Evolutionary conservation across 768 basidiomycete species (phyloP), one percentile per base, ranked within the genome.

Genomic region (Hydnomerulius pinastri): DNA sequence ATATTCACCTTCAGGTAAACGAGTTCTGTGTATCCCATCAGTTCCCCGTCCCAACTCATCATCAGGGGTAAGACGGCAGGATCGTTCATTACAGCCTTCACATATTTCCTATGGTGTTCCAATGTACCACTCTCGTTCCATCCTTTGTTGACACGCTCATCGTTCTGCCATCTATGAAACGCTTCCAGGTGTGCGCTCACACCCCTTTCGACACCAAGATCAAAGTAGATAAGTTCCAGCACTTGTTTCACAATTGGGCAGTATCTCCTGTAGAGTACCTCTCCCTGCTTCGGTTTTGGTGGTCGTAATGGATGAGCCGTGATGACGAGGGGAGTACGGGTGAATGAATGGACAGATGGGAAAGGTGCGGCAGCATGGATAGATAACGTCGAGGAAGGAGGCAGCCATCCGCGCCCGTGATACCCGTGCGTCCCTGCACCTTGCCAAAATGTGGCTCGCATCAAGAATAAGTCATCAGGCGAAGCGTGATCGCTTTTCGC

Each of bases 251-350:
- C 52, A 53, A 65, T 43, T 50, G 68, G 66, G 38, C 61, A 62
- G 54, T 59, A 72, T 20, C 70, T 60, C 24, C 55, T 56, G 53
- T 79, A 80, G n/a, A 80, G 44, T 15, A 76, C 41, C 48, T 59
- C 74, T 55, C 39, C 77, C 64, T 17, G 70, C 60, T 30, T 43
- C 40, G 78, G 79, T 47, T 80, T 80, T 1, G 73, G 63, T 2
- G 78, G 79, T 11, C 78, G 71, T n/a, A 77, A 63, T n/a, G 78
- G 78, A 56, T 80, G 79, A 23, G 67, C 67, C n/a, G 79, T 55
- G 54, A 78, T 72, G n/a, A 80, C 76, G 46, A 71, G 68, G 21
- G 76, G 69, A 6, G 63, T 68, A 49, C 77, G 67, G 12, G 79
- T 80, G 68, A 77, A 78, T 2, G 70, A 66, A 15, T 67, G 64